These are phyloP conservation scores for Blastomyces percursus DNA, from an alignment of 2,329 filamentous ascomycete genomes.

Conservation along the genomic window DNA sequence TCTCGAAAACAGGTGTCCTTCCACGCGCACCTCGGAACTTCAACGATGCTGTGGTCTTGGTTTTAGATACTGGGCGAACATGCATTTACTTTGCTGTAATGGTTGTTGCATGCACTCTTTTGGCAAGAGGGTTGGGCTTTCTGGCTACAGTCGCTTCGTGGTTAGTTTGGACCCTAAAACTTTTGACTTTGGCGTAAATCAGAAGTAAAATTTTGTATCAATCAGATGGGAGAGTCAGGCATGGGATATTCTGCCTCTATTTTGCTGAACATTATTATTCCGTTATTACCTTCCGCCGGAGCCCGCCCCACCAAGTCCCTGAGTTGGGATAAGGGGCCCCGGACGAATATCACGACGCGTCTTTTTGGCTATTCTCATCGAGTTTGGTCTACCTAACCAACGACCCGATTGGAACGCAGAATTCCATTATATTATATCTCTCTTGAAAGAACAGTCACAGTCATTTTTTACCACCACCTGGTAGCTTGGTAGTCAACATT, in stretches of 20 bases:
- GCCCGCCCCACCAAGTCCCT: background rate
- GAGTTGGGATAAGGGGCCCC: background rate
- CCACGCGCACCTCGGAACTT: conserved; percentile 3
- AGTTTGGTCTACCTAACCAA: background rate
- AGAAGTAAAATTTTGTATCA: background rate
- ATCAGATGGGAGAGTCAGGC: background rate
- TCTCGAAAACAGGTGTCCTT: conserved; percentile 1
- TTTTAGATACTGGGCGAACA: conserved; percentile 25
- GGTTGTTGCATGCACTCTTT: conserved; percentile 22
- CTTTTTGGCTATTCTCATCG: background rate
- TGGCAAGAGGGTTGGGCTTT: conserved; percentile 24
- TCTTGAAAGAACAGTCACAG: background rate
- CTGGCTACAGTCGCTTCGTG: conserved; percentile 26
- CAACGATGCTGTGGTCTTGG: conserved; percentile 10
- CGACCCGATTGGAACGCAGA: background rate
- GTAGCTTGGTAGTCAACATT: background rate
- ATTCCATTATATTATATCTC: background rate
- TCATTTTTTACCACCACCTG: background rate
- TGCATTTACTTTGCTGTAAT: conserved; percentile 26
- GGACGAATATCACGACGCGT: too few species aligned
- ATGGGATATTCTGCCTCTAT: background rate
- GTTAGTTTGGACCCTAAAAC: conserved; percentile 26
- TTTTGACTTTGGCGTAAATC: conserved; percentile 19
- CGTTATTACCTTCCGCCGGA: background rate
- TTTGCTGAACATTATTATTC: background rate